A percentile compares a stretch with the other conserved stretches of the same genome.
phyloP scores from a whole-genome alignment of 306 rosid genomes.

The Cicer chorassanicum region DNA sequence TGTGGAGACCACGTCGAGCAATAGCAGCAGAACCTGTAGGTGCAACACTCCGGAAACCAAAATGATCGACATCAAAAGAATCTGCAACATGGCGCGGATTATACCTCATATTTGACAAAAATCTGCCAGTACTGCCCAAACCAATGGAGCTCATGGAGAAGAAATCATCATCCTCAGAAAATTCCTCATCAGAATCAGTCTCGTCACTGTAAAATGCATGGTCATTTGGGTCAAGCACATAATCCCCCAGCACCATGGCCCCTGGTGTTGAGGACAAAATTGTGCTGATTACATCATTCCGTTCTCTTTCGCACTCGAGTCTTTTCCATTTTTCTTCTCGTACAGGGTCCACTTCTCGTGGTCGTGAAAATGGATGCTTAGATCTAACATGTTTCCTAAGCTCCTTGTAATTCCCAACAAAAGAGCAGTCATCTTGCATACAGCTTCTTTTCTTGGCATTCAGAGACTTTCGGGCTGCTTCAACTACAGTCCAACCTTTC shows the following conservation, averaged over 20 bases:
- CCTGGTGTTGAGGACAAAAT: conserved; percentile 88
- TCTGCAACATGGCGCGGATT: conserved; percentile 49
- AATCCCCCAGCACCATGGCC: conserved; percentile 91
- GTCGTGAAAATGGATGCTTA: conserved; percentile 89
- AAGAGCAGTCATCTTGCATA: conserved; percentile 86
- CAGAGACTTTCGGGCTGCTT: conserved; percentile 77
- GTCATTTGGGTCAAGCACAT: conserved; percentile 83
- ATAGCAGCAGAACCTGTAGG: conserved; percentile 57
- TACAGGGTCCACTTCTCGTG: conserved; percentile 88
- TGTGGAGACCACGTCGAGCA: conserved; percentile 58
- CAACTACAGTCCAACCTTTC: conserved; percentile 98
- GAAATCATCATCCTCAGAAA: conserved; percentile 60
- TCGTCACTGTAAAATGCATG: conserved; percentile 64
- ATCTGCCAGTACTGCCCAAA: conserved; percentile 55
- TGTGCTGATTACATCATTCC: conserved; percentile 93
- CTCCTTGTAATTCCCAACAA: conserved; percentile 73
- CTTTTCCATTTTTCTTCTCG: conserved; percentile 91
- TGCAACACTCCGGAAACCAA: conserved; percentile 56
- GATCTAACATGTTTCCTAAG: conserved; percentile 86
- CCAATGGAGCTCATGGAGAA: conserved; percentile 58
- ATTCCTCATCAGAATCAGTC: conserved; percentile 66
- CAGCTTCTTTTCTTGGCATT: conserved; percentile 92
- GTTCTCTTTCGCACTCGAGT: conserved; percentile 85
- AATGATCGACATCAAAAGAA: conserved; percentile 48
- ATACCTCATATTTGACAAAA: conserved; percentile 59